Conservation (phyloP, 2,329 filamentous ascomycete species). For the Aspergillus versicolor region DNA sequence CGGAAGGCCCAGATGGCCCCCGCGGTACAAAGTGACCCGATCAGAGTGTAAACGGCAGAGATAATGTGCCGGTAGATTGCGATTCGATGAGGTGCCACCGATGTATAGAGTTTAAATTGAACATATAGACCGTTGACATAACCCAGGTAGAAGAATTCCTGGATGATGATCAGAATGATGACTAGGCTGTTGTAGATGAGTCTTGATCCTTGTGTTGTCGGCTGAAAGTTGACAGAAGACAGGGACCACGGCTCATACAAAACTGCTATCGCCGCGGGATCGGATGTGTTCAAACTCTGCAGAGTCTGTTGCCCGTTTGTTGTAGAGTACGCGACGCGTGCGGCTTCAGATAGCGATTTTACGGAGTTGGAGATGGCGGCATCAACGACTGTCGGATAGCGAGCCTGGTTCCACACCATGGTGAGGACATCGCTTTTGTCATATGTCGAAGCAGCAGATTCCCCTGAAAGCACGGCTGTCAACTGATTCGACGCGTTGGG, state of each 20-base stretch:
- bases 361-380: slow-evolving; percentile 34
- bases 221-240: slow-evolving; percentile 38
- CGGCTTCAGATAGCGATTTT: slow-evolving; percentile 32
- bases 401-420: slow-evolving; percentile 48
- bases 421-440: slow-evolving; percentile 36
- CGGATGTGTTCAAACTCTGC: slow-evolving; percentile 20
- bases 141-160: slow-evolving; percentile 51
- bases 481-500: slow-evolving; percentile 41
- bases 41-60: slow-evolving; percentile 40
- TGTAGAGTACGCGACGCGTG: slow-evolving; percentile 34
- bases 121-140: slow-evolving; percentile 46
- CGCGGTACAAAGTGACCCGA: slow-evolving; percentile 41
- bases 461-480: slow-evolving; percentile 35
- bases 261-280: slow-evolving; percentile 32
- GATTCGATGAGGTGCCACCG: slow-evolving; percentile 29
- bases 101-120: slow-evolving; percentile 39
- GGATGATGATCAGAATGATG: slow-evolving; percentile 47
- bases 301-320: slow-evolving; percentile 33
- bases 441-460: slow-evolving; percentile 31
- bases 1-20: slow-evolving; percentile 48
- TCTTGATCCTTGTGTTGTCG: slow-evolving; percentile 42
- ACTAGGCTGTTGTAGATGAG: slow-evolving; percentile 48
- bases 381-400: slow-evolving; percentile 43
- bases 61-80: slow-evolving; percentile 35
- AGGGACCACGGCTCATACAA: slow-evolving; percentile 42